A percentile compares a stretch with the other conserved stretches of the same genome.
These are phyloP conservation scores for Leishmania turanica DNA, from an alignment of 208 protist species.

Conservation along the genomic window DNA sequence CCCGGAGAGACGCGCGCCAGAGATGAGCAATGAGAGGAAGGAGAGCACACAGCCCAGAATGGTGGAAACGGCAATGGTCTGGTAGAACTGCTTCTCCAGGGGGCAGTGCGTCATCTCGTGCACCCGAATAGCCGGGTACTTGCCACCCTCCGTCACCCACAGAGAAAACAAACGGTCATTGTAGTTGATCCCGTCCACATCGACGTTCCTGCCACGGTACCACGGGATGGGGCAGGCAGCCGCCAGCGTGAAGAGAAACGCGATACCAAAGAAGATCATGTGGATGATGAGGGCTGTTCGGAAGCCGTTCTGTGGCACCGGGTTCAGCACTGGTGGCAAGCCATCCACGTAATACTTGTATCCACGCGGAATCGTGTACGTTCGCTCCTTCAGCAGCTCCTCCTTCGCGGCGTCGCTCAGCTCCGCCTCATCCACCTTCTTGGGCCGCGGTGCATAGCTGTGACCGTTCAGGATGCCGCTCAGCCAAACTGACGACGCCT, in stretches of 20 bases:
- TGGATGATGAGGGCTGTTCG: constrained; percentile 41
- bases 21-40: constrained; percentile 39
- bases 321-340: constrained; percentile 46
- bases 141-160: constrained; percentile 40
- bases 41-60: constrained; percentile 48
- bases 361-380: constrained; percentile 59
- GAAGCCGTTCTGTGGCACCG: constrained; percentile 31
- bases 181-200: constrained; percentile 41
- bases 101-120: constrained; percentile 35
- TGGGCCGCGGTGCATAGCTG: constrained; percentile 55
- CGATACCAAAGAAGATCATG: constrained; percentile 35
- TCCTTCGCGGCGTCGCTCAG: constrained; percentile 44
- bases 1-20: constrained; percentile 34
- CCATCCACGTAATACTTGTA: constrained; percentile 54
- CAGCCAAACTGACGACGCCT: constrained; percentile 52
- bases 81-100: constrained; percentile 68
- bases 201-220: constrained; percentile 51
- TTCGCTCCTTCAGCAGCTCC: constrained; percentile 39
- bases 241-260: constrained; percentile 48
- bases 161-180: constrained; percentile 42
- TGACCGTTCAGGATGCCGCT: constrained; percentile 49
- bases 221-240: constrained; percentile 51
- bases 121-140: constrained; percentile 20
- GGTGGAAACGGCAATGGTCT: constrained; percentile 46
- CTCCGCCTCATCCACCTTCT: constrained; percentile 36